Evolutionary conservation across 208 protist species (phyloP), one percentile per base, ranked within the genome.

Genomic region (Trypanosoma cruzi): DNA sequence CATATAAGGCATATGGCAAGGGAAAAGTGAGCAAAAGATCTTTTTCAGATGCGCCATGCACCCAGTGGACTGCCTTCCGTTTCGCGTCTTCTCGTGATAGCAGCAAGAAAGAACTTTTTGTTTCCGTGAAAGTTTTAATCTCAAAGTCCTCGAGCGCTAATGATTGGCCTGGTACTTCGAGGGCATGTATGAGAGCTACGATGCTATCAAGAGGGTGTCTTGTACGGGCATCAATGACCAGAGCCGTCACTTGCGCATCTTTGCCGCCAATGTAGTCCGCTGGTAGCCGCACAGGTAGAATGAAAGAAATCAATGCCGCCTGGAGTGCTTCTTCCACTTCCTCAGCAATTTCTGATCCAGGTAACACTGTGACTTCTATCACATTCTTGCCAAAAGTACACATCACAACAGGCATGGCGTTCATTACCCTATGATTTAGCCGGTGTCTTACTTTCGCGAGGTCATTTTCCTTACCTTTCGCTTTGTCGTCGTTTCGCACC

Each of bases 81-180:
- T 53, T 69, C 29, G 75, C 76, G 49, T 84, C 79, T 59, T 40
- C 63, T 46, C 70, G 71, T 24, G 77, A 70, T 54, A 81, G 53
- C 42, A 81, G 58, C 18, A 84, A 70, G 46, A 76, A 67, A 37
- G 68, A 69, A 36, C 68, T 73, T 32, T 63, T 16, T 42, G 42
- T 70, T 37, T 73, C 77, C 18, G 46, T 71, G 56, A 83, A 55
- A n/a, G 64, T 44, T n/a, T 57, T 2, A 6, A 32, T 10, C 44
- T 26, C 62, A 40, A 67, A 75, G 62, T 89, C 84, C 73, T 86
- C 84, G 71, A 89, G 73, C 61, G 84, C 75, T 2, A 86, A 64
- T 61, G 78, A 79, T 72, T 89, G 70, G 20, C 42, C 62, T 4
- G 61, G 61, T 50, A 75, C 58, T 16, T 74, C 31, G 22, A 62